Evolutionary conservation across 1,284 basidiomycete species (phyloP).

Genomic region (Caloboletus firmus): DNA sequence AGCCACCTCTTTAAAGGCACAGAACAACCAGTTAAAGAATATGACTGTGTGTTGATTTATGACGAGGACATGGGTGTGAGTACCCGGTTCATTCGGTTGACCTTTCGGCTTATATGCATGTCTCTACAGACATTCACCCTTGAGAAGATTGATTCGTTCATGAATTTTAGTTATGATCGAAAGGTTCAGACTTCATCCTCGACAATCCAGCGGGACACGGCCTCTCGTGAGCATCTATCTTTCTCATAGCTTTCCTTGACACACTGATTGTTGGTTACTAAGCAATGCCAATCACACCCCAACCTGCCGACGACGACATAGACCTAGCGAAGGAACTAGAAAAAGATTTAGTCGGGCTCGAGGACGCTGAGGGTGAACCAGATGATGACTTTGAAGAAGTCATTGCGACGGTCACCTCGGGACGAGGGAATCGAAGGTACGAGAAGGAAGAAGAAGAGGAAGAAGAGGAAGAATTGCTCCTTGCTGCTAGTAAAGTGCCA

Average conservation of each 20-base stretch:
- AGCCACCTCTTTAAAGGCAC: constrained; percentile 56
- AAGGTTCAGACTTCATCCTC: constrained; percentile 38
- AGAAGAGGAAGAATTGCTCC: constrained; percentile 46
- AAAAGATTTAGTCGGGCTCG: constrained; percentile 35
- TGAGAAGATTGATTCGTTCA: constrained; percentile 69
- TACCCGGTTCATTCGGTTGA: constrained; percentile 11
- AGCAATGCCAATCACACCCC: constrained; percentile 21
- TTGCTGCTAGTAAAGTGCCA: constrained; percentile 30
- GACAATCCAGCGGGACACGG: constrained; percentile 36
- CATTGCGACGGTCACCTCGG: constrained; percentile 30
- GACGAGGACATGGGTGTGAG: constrained; percentile 68
- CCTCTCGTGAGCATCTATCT: constrained; percentile 44
- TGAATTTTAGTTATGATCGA: constrained; percentile 53
- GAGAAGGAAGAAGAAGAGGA: constrained; percentile 52
- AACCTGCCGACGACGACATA: constrained; percentile 20
- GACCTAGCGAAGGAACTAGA: constrained; percentile 40
- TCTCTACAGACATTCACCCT: constrained; percentile 59
- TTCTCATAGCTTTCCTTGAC: background rate
- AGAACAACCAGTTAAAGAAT: constrained; percentile 59
- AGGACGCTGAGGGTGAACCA: constrained; percentile 46
- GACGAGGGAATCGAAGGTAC: constrained; percentile 18
- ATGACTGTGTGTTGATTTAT: constrained; percentile 74
- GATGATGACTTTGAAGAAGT: constrained; percentile 45
- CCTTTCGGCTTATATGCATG: constrained; percentile 5
- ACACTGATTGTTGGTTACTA: constrained; percentile 10